Percentiles rank a stretch among this genome's conserved stretches.
These are phyloP conservation scores for Eutypella sp. DNA, from an alignment of 2,329 filamentous ascomycete species.

Conservation along the genomic window DNA sequence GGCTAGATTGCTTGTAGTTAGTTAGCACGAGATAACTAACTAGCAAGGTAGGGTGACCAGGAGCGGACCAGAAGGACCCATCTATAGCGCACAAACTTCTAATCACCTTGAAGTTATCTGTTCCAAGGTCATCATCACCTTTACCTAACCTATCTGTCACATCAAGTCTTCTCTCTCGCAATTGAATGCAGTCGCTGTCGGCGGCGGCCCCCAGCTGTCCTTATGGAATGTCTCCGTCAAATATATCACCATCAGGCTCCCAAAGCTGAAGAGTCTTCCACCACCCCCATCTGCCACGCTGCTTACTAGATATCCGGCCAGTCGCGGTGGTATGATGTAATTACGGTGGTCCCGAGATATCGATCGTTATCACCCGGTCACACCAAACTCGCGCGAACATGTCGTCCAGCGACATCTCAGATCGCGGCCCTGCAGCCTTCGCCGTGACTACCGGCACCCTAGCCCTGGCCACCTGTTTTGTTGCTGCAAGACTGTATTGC, in stretches of 20 bases:
- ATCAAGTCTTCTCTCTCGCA: not conserved
- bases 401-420: constrained; percentile 18
- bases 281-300: not conserved
- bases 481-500: constrained; percentile 68
- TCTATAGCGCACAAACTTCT: not conserved
- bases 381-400: constrained; percentile 17
- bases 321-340: not conserved
- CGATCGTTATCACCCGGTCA: constrained; percentile 13
- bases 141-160: not conserved
- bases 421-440: constrained; percentile 59
- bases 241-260: not conserved
- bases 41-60: too few species aligned
- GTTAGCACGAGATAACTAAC: too few species aligned
- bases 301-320: not conserved
- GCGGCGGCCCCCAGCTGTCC: not conserved
- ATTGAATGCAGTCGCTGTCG: not conserved
- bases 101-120: too few species aligned
- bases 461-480: constrained; percentile 67
- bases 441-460: constrained; percentile 67
- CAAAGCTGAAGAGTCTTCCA: not conserved
- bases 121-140: too few species aligned
- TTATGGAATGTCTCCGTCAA: not conserved
- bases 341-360: not conserved
- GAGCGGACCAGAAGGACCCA: too few species aligned
- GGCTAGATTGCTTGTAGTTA: not conserved